Conservation (phyloP, 208 protist species). For the Trypanosoma theileri region DNA sequence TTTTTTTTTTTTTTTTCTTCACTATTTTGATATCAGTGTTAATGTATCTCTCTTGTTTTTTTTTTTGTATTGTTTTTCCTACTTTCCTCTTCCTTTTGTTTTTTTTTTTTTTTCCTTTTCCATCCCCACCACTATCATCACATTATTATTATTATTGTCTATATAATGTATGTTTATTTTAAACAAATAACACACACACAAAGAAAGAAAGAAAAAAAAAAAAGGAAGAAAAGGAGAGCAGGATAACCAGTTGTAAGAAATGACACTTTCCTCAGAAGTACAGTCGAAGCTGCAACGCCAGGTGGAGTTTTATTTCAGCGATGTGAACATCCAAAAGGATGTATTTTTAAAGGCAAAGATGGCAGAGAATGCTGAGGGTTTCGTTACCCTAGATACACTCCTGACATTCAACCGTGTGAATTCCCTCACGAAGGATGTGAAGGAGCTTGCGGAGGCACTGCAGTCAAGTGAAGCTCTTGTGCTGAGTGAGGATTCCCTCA, state of each 20-base stretch:
- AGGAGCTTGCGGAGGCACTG: slow-evolving; percentile 66
- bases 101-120: too few relatives aligned
- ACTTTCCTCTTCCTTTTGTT: too few relatives aligned
- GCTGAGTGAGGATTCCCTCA: slow-evolving; percentile 53
- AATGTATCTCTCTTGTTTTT: not conserved
- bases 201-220: slow-evolving; percentile 3
- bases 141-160: too few relatives aligned
- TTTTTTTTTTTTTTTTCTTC: slow-evolving; percentile 10
- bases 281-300: slow-evolving; percentile 63
- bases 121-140: too few relatives aligned
- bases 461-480: slow-evolving; percentile 62
- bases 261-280: slow-evolving; percentile 21
- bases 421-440: slow-evolving; percentile 65
- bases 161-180: too few relatives aligned
- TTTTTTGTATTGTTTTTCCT: too few relatives aligned
- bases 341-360: slow-evolving; percentile 89
- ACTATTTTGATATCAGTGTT: too few relatives aligned
- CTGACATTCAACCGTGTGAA: slow-evolving; percentile 89
- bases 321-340: slow-evolving; percentile 91
- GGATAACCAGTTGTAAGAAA: slow-evolving; percentile 6
- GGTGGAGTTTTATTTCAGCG: slow-evolving; percentile 93
- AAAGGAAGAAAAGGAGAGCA: not conserved
- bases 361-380: slow-evolving; percentile 82
- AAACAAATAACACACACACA: slow-evolving; percentile 1
- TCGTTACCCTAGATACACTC: slow-evolving; percentile 69